These are phyloP conservation scores for Alternaria incomplexa DNA, from an alignment of 2,329 filamentous ascomycete species.

Conservation along the genomic window DNA sequence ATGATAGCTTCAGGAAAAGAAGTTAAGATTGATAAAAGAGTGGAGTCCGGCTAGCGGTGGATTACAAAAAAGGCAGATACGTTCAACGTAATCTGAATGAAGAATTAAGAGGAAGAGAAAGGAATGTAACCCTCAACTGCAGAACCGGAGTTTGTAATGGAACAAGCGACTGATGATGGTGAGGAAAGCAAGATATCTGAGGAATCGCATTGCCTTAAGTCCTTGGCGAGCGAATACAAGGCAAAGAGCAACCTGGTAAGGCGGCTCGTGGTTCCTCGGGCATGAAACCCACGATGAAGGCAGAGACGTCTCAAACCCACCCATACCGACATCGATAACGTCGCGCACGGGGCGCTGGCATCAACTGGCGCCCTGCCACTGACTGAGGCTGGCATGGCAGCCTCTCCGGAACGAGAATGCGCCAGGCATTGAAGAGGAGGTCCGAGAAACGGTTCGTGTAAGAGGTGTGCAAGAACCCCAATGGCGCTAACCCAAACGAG, in stretches of 20 bases:
- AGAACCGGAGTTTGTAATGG: conserved; percentile 31
- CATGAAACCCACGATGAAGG: conserved; percentile 51
- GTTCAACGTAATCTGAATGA: conserved; percentile 50
- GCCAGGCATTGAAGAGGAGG: conserved; percentile 41
- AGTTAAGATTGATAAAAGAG: conserved; percentile 36
- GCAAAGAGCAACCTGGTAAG: conserved; percentile 29
- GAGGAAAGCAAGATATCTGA: conserved; percentile 33
- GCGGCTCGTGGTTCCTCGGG: conserved; percentile 41
- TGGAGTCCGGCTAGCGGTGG: conserved; percentile 47
- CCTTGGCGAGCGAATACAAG: conserved; percentile 42
- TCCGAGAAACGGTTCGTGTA: conserved; percentile 44
- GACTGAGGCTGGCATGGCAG: conserved; percentile 36
- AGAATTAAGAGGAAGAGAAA: conserved; percentile 47
- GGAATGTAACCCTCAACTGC: conserved; percentile 50
- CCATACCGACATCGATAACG: conserved; percentile 33
- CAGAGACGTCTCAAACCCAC: conserved; percentile 46
- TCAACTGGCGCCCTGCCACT: conserved; percentile 31
- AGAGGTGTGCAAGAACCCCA: conserved; percentile 33
- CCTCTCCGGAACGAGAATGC: conserved; percentile 26
- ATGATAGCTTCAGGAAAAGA: conserved; percentile 31
- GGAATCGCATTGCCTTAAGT: conserved; percentile 34
- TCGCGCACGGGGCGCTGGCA: conserved; percentile 35
- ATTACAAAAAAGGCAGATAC: conserved; percentile 49
- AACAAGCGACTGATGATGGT: conserved; percentile 44
- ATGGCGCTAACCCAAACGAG: conserved; percentile 25